Evolutionary conservation across 352 stramenopile species (phyloP).

Genomic region (Globisporangium barbulae): DNA sequence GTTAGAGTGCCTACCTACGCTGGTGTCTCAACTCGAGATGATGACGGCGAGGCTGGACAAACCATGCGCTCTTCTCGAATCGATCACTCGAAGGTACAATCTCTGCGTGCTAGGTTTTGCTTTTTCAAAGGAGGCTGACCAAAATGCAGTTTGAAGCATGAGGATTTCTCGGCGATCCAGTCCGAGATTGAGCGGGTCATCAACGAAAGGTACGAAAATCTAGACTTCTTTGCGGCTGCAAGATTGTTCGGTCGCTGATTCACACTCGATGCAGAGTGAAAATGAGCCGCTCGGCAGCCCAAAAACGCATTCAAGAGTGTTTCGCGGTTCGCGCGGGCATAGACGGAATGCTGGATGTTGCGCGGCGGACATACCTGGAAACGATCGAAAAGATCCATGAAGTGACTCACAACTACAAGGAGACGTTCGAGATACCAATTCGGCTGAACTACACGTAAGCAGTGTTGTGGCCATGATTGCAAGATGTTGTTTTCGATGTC

Average conservation of each 20-base stretch:
- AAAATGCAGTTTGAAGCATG: conserved; percentile 38
- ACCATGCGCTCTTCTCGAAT: conserved; percentile 49
- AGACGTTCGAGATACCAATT: conserved; percentile 56
- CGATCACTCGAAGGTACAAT: conserved; percentile 56
- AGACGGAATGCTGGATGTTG: conserved; percentile 85
- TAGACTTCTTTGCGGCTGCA: not conserved
- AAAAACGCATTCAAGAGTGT: conserved; percentile 85
- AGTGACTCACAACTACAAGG: conserved; percentile 70
- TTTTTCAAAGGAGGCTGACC: not conserved
- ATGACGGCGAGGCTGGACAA: conserved; percentile 27
- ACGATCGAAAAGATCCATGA: conserved; percentile 84
- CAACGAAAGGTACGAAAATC: conserved; percentile 50
- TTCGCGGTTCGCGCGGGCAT: conserved; percentile 80
- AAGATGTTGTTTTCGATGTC: not conserved
- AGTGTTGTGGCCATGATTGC: not conserved
- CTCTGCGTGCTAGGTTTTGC: not conserved
- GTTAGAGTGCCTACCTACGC: conserved; percentile 58
- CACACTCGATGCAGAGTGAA: conserved; percentile 41
- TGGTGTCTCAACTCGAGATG: conserved; percentile 48
- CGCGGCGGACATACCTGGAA: conserved; percentile 73
- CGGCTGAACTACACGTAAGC: conserved; percentile 79
- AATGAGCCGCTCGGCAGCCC: conserved; percentile 55
- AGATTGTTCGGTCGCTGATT: not conserved
- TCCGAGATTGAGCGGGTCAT: conserved; percentile 71
- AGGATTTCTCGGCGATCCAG: conserved; percentile 51